A percentile compares a stretch with the other conserved stretches of the same genome.
phyloP scores from a whole-genome alignment of 2,329 filamentous ascomycete species.

The Penicillium sp. region DNA sequence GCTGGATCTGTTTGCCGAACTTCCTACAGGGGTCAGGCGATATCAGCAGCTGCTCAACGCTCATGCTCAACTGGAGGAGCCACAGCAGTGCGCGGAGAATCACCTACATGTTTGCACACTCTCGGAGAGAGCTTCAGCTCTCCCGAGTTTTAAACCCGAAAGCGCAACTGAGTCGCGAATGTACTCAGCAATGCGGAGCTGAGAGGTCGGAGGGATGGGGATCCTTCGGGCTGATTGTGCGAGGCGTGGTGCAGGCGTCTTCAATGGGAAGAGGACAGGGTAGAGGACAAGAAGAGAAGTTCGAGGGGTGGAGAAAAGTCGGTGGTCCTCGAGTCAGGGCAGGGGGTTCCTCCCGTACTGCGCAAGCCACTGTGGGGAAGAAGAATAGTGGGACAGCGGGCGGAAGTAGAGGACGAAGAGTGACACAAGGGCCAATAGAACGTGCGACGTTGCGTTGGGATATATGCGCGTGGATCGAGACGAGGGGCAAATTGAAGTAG shows the following conservation, averaged over 20 bases:
- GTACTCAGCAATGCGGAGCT: constrained; percentile 3
- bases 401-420: neutral
- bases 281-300: constrained; percentile 6
- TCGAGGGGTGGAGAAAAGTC: neutral
- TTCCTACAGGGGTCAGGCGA: constrained; percentile 62
- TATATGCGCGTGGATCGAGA: neutral
- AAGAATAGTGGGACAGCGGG: constrained; percentile 20
- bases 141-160: constrained; percentile 10
- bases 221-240: neutral
- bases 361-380: constrained; percentile 18
- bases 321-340: constrained; percentile 12
- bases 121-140: constrained; percentile 15
- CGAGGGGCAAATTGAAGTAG: neutral
- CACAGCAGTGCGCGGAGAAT: no score
- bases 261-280: neutral
- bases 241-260: neutral
- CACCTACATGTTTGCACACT: constrained; percentile 8
- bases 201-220: neutral
- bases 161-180: neutral
- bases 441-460: constrained; percentile 9
- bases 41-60: constrained; percentile 1
- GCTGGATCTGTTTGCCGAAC: constrained; percentile 99
- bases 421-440: constrained; percentile 17
- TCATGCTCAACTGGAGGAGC: neutral
- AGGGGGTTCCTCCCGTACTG: constrained; percentile 14